These are phyloP conservation scores for Erodium maritimum DNA, from an alignment of 345 rosid species.

Conservation along the genomic window DNA sequence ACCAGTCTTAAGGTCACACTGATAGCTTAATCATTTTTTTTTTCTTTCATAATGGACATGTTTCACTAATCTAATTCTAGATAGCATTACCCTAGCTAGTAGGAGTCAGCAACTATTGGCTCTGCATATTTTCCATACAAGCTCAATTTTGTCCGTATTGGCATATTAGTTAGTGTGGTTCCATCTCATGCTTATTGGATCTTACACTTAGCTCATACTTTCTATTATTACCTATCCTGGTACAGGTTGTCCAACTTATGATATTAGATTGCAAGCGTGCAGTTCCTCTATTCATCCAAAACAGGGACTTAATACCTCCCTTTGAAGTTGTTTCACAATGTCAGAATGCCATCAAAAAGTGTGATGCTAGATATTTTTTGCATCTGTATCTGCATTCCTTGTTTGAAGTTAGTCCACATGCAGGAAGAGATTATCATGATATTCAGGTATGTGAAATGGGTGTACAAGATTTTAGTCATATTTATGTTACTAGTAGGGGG, in stretches of 20 bases:
- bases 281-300: constrained; percentile 65
- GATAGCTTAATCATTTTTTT: not conserved
- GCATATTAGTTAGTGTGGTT: constrained; percentile 1
- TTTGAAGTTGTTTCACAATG: constrained; percentile 76
- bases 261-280: constrained; percentile 79
- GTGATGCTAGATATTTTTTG: constrained; percentile 80
- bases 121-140: not conserved
- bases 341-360: constrained; percentile 41
- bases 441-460: constrained; percentile 63
- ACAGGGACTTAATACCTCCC: constrained; percentile 68
- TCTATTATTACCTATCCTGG: constrained; percentile 9
- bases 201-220: not conserved
- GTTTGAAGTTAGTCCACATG: constrained; percentile 70
- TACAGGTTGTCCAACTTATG: constrained; percentile 90
- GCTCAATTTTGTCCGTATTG: not conserved
- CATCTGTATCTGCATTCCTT: constrained; percentile 72
- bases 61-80: not conserved
- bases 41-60: no score
- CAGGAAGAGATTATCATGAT: constrained; percentile 87
- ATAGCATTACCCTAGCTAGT: not conserved
- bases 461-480: constrained; percentile 4
- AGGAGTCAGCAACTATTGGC: not conserved
- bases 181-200: constrained; percentile 8
- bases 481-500: no score
- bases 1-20: not conserved